Evolutionary conservation across 768 basidiomycete species (phyloP), one percentile per base, ranked within the genome.

Genomic region (Nidula microcarpa): DNA sequence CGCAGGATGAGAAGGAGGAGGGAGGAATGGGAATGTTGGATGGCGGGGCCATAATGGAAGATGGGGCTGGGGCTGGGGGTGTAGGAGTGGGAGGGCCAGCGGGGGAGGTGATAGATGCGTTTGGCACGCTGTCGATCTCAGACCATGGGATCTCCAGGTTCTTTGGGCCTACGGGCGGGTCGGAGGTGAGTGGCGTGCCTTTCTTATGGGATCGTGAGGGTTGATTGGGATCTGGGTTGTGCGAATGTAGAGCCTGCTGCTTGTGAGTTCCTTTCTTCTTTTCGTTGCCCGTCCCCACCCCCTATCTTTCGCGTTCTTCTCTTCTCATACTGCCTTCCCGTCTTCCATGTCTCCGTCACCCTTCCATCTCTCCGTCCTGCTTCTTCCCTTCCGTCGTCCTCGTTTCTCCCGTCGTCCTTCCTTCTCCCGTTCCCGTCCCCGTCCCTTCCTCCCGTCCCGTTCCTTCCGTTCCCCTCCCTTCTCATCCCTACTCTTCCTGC

Each of bases 161-260:
- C 62, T 85, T 84, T 72, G 84, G 84, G 1, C 82, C 82, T 2
- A 85, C 85, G 1, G 86, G 83, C 11, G 86, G 85, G 33, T 76
- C 79, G 47, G 85, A 88, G 75, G 86, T 87, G 57, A 54, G 82
- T 71, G 50, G 49, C 37, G 16, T 33, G 3, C 37, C 34, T 46
- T 55, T 49, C 50, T 50, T 32, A 18, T 51, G 33, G 41, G 23
- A 23, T 23, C 23, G 23, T 23, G 23, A 23, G 3, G 23, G 23
- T 3, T 23, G 23, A 23, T 23, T 23, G 23, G 23, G 3, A 23
- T 23, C 23, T 23, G 23, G 23, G 23, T 23, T 23, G 23, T 23
- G 23, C 23, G 23, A 23, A 3, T 3, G 23, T 23, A 23, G 23
- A 23, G 23, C 3, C 23, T 23, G 23, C 23, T 23, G 23, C 23